Percentiles rank a stretch among this genome's conserved stretches.
These are phyloP conservation scores for Metschnikowia cubensis DNA, from an alignment of 805 yeast genomes.

Conservation along the genomic window DNA sequence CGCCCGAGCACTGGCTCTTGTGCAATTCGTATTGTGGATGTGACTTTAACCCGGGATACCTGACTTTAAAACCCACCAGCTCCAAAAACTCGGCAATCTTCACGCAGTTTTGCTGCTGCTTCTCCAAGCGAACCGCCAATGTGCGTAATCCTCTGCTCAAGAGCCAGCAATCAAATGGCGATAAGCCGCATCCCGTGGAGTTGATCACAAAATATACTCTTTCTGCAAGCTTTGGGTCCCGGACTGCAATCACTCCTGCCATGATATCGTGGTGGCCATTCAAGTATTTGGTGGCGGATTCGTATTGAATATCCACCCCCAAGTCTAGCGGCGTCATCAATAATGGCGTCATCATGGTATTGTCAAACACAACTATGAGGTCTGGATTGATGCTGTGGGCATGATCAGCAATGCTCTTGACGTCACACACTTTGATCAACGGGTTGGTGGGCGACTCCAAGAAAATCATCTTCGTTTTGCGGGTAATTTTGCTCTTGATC, in stretches of 20 bases:
- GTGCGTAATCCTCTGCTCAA: constrained; percentile 86
- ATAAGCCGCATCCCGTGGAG: constrained; percentile 85
- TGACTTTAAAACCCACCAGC: constrained; percentile 64
- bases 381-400: constrained; percentile 69
- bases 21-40: constrained; percentile 84
- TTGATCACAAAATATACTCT: constrained; percentile 73
- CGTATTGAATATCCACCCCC: constrained; percentile 89
- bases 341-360: constrained; percentile 95
- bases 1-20: constrained; percentile 70
- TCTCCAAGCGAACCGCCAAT: constrained; percentile 76
- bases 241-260: constrained; percentile 88
- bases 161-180: constrained; percentile 93
- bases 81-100: constrained; percentile 72
- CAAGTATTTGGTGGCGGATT: constrained; percentile 87
- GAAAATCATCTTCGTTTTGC: constrained; percentile 69
- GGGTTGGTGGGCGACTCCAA: constrained; percentile 95
- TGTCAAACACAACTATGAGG: constrained; percentile 78
- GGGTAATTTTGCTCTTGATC: constrained; percentile 52
- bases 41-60: constrained; percentile 79
- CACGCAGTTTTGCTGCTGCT: constrained; percentile 79
- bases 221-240: constrained; percentile 60
- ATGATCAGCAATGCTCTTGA: constrained; percentile 57
- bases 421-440: constrained; percentile 80
- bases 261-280: constrained; percentile 95
- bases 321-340: constrained; percentile 79